These are phyloP conservation scores for Aplosporella prunicola DNA, from an alignment of 2,329 filamentous ascomycete genomes.

Conservation along the genomic window DNA sequence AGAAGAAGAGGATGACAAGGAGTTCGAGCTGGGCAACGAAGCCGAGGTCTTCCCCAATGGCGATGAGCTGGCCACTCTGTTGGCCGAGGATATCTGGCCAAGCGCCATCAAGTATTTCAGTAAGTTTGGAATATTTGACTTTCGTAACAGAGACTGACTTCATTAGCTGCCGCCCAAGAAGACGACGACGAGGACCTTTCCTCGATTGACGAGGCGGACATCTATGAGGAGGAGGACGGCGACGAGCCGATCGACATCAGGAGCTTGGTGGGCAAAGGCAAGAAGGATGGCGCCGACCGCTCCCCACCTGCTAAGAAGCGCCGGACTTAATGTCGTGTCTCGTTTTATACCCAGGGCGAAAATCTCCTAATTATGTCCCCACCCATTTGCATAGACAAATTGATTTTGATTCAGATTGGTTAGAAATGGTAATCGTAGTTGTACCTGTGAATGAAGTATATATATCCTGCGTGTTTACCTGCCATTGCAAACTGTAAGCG, in stretches of 20 bases:
- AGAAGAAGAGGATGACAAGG: slow-evolving; percentile 50
- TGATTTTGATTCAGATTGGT: no score
- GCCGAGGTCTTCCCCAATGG: slow-evolving; percentile 83
- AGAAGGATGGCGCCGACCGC: slow-evolving; percentile 30
- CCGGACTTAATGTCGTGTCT: neutral
- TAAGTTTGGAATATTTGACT: no score
- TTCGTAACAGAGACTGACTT: neutral
- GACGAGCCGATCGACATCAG: slow-evolving; percentile 41
- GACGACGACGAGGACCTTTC: slow-evolving; percentile 57
- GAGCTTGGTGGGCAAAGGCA: slow-evolving; percentile 38
- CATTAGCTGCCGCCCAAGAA: slow-evolving; percentile 50
- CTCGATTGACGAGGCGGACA: slow-evolving; percentile 60
- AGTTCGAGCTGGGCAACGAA: slow-evolving; percentile 54
- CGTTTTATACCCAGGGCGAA: no score
- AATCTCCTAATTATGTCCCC: no score
- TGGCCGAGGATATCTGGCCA: slow-evolving; percentile 84
- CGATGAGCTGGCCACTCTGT: slow-evolving; percentile 67
- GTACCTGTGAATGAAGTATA: no score
- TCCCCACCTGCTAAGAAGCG: slow-evolving; percentile 32
- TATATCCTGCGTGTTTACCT: no score
- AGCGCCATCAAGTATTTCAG: slow-evolving; percentile 85
- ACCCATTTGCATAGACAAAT: no score
- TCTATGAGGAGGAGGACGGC: slow-evolving; percentile 38
- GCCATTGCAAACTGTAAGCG: no score
- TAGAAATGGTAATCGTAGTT: no score